Conservation (phyloP, 2,329 filamentous ascomycete species). For the Xylaria sp. region DNA sequence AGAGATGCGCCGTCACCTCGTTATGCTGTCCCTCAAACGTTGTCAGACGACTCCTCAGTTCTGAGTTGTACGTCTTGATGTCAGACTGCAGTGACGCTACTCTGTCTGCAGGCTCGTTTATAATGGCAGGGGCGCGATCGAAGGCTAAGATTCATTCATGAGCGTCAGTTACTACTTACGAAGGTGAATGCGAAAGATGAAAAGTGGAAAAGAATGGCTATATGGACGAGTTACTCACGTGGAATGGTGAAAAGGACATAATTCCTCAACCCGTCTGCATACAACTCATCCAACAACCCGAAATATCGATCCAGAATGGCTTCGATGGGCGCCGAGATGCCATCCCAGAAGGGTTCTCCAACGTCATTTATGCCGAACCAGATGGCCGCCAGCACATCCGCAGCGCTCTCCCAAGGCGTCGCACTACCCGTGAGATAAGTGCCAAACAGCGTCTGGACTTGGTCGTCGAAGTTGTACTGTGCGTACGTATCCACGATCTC, state of each 20-base stretch:
- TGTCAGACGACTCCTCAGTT: slow-evolving; percentile 14
- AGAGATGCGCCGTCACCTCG: slow-evolving; percentile 13
- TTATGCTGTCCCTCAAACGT: slow-evolving; percentile 14
- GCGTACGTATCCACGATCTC: slow-evolving; percentile 34
- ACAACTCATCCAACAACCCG: slow-evolving; percentile 16
- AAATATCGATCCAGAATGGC: slow-evolving; percentile 19
- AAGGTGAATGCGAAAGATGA: neutral
- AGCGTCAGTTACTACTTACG: neutral
- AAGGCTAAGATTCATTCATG: slow-evolving; percentile 13
- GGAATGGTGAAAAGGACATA: slow-evolving; percentile 21
- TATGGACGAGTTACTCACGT: slow-evolving; percentile 8
- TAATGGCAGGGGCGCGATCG: slow-evolving; percentile 18
- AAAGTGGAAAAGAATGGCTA: neutral
- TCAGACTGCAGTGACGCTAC: slow-evolving; percentile 19
- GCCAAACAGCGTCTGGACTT: slow-evolving; percentile 23
- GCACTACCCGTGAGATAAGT: slow-evolving; percentile 14
- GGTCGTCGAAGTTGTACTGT: slow-evolving; percentile 26
- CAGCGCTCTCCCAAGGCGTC: slow-evolving; percentile 16
- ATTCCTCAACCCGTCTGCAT: slow-evolving; percentile 18
- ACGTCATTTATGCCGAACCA: slow-evolving; percentile 32
- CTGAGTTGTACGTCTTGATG: slow-evolving; percentile 20
- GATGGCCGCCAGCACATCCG: slow-evolving; percentile 24
- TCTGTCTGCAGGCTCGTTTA: slow-evolving; percentile 3
- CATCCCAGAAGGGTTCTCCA: slow-evolving; percentile 31
- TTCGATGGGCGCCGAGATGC: slow-evolving; percentile 18